A percentile compares a stretch with the other conserved stretches of the same genome.
These are phyloP conservation scores for Colletotrichum sp. DNA, from an alignment of 2,329 filamentous ascomycete species.

Conservation along the genomic window DNA sequence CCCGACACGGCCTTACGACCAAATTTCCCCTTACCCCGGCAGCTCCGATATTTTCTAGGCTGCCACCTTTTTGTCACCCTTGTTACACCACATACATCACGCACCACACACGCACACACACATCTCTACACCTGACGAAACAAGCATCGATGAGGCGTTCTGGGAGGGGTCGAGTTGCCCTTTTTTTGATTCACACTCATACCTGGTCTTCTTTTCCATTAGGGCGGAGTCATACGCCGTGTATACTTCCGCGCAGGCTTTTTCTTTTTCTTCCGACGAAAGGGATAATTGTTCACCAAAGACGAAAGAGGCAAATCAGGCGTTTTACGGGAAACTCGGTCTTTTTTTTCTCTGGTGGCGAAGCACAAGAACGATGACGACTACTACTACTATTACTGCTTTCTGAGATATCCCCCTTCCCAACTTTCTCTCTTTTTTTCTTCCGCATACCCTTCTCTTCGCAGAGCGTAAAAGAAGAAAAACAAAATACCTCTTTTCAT, in stretches of 20 bases:
- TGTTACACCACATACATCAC: background rate
- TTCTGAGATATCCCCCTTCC: slow-evolving; percentile 13
- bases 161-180: background rate
- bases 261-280: background rate
- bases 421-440: background rate
- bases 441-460: background rate
- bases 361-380: slow-evolving; percentile 21
- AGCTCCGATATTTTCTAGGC: slow-evolving; percentile 6
- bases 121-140: slow-evolving; percentile 3
- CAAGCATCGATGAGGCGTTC: slow-evolving; percentile 21
- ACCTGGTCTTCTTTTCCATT: background rate
- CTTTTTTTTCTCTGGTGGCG: slow-evolving; percentile 38
- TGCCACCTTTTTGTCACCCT: background rate
- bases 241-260: background rate
- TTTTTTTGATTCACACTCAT: background rate
- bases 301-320: background rate
- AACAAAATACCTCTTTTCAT: background rate
- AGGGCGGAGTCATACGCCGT: background rate
- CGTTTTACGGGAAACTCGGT: slow-evolving; percentile 31
- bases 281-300: background rate
- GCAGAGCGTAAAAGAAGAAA: background rate
- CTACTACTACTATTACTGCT: background rate
- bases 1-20: slow-evolving; percentile 13
- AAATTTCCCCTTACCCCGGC: slow-evolving; percentile 10
- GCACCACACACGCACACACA: background rate